Percentiles rank a stretch among this genome's conserved stretches.
Conservation (phyloP, 352 stramenopile species). For the Globisporangium camurandrum region DNA sequence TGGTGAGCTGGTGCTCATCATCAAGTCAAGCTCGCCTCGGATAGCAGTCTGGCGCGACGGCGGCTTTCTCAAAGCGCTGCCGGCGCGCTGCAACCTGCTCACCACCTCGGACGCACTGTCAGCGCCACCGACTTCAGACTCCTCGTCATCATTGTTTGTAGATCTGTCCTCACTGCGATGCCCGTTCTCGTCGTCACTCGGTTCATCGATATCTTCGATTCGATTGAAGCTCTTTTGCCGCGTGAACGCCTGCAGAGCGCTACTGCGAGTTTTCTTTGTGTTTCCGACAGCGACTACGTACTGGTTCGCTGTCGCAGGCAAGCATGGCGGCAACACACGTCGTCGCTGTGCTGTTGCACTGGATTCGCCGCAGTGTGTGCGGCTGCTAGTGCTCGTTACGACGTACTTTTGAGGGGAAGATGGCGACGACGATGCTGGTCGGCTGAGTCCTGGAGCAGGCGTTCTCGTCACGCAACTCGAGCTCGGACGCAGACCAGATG, state of each 20-base stretch:
- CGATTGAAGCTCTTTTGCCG: constrained; percentile 7
- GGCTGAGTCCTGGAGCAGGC: not conserved
- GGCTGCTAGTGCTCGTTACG: not conserved
- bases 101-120: not conserved
- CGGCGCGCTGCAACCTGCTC: not conserved
- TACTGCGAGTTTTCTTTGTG: not conserved
- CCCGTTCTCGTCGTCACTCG: not conserved
- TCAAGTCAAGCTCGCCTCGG: constrained; percentile 19
- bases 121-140: not conserved
- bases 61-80: not conserved
- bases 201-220: constrained; percentile 4
- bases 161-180: not conserved
- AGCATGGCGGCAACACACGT: constrained; percentile 6
- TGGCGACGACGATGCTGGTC: constrained; percentile 2
- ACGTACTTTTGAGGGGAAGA: constrained; percentile 3
- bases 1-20: not conserved
- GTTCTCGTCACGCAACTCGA: constrained; percentile 3
- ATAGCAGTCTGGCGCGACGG: constrained; percentile 28
- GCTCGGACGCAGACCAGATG: constrained; percentile 2
- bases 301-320: not conserved
- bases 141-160: constrained; percentile 3
- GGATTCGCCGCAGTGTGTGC: not conserved
- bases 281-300: not conserved
- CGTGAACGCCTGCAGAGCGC: constrained; percentile 1
- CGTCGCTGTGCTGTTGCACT: not conserved